A percentile compares a stretch with the other conserved stretches of the same genome.
Evolutionary conservation across 805 yeast species (phyloP).

Genomic region (Saturnispora zaruensis): DNA sequence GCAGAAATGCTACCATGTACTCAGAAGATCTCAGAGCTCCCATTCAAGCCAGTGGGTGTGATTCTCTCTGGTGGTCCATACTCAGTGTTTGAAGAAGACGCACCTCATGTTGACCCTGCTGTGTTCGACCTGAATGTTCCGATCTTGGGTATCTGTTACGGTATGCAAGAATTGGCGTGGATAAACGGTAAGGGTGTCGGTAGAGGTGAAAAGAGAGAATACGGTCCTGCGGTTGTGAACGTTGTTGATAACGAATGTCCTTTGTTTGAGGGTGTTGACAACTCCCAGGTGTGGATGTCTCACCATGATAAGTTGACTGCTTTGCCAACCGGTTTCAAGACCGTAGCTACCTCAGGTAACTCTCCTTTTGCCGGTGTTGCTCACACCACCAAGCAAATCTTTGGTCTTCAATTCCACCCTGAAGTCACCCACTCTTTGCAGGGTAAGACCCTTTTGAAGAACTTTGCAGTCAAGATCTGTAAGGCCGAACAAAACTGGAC

Average conservation of each 20-base stretch:
- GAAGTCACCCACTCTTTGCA: constrained; percentile 94
- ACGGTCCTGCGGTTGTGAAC: constrained; percentile 91
- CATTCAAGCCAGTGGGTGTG: constrained; percentile 95
- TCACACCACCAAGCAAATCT: constrained; percentile 62
- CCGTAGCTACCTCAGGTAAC: constrained; percentile 85
- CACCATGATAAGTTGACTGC: constrained; percentile 94
- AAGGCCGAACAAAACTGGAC: constrained; percentile 87
- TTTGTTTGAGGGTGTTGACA: constrained; percentile 80
- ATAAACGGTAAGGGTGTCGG: constrained; percentile 88
- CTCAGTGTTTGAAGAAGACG: constrained; percentile 90
- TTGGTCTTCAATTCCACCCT: constrained; percentile 98
- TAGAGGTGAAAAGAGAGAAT: constrained; percentile 95
- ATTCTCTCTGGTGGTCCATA: constrained; percentile 96
- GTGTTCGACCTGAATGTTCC: constrained; percentile 89
- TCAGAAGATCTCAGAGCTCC: constrained; percentile 84
- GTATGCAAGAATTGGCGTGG: constrained; percentile 99
- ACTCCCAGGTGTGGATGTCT: constrained; percentile 98
- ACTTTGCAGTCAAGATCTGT: constrained; percentile 91
- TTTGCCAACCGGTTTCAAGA: constrained; percentile 80
- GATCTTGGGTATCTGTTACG: constrained; percentile 95
- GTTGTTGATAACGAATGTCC: constrained; percentile 63
- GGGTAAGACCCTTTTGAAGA: constrained; percentile 80
- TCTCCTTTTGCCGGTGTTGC: constrained; percentile 95
- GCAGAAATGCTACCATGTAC: constrained; percentile 99
- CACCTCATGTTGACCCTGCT: constrained; percentile 96